These are phyloP conservation scores for Pyricularia grisea DNA, from an alignment of 2,329 filamentous ascomycete genomes.

Conservation along the genomic window DNA sequence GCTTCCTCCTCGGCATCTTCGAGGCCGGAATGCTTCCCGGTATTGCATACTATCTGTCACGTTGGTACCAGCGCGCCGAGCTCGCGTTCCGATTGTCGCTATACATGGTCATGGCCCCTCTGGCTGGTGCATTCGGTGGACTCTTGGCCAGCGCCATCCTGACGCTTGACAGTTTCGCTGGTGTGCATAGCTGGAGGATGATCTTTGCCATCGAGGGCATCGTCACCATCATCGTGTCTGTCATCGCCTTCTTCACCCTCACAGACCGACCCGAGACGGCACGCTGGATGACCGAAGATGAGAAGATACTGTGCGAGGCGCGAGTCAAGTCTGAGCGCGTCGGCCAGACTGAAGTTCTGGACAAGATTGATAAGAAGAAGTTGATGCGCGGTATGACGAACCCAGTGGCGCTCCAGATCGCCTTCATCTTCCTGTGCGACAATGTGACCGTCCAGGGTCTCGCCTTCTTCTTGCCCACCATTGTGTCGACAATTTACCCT, in stretches of 20 bases:
- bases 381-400: slow-evolving; percentile 29
- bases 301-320: slow-evolving; percentile 46
- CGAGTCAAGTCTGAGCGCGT: slow-evolving; percentile 41
- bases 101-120: slow-evolving; percentile 51
- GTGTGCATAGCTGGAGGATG: slow-evolving; percentile 50
- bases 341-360: slow-evolving; percentile 34
- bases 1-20: slow-evolving; percentile 59
- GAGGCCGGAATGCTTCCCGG: slow-evolving; percentile 68
- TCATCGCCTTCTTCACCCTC: slow-evolving; percentile 43
- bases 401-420: slow-evolving; percentile 15
- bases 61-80: slow-evolving; percentile 56
- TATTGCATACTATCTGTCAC: slow-evolving; percentile 62
- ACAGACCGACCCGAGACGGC: slow-evolving; percentile 43
- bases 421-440: slow-evolving; percentile 9
- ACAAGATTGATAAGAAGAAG: slow-evolving; percentile 37
- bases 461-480: slow-evolving; percentile 55
- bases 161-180: slow-evolving; percentile 40
- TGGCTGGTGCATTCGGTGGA: slow-evolving; percentile 9
- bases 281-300: slow-evolving; percentile 44
- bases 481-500: slow-evolving; percentile 56
- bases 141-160: slow-evolving; percentile 16
- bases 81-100: slow-evolving; percentile 49
- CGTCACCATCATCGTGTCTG: slow-evolving; percentile 44
- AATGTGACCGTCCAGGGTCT: slow-evolving; percentile 28
- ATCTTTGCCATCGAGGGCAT: slow-evolving; percentile 58